Conservation (phyloP, 306 rosid genomes). For the Lathyrus aphaca region DNA sequence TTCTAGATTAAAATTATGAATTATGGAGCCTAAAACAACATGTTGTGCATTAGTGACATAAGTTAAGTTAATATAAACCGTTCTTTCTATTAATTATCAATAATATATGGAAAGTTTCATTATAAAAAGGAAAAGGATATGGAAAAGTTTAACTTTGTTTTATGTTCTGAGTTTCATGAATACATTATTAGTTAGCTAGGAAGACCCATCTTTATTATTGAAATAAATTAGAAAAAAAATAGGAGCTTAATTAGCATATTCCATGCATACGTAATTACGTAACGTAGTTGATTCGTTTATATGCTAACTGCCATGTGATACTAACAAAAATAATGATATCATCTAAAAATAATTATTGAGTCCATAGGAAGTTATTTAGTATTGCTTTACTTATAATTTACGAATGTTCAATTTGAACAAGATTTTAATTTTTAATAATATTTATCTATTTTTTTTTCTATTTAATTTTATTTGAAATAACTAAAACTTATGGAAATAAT, state of each 20-base stretch:
- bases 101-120: background rate
- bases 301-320: constrained; percentile 28
- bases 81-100: background rate
- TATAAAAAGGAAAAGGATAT: too few species aligned
- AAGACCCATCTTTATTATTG: constrained; percentile 2
- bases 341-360: background rate
- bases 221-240: background rate
- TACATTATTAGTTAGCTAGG: background rate
- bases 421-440: too few species aligned
- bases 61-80: constrained; percentile 6
- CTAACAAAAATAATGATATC: constrained; percentile 1
- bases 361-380: background rate
- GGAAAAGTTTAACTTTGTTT: constrained; percentile 6
- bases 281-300: constrained; percentile 23
- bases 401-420: background rate
- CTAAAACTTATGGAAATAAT: too few species aligned
- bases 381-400: too few species aligned
- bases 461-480: too few species aligned
- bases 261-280: constrained; percentile 1
- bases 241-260: constrained; percentile 34
- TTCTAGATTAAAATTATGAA: background rate
- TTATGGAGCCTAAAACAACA: background rate
- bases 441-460: background rate
- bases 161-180: background rate
- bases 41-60: background rate